Evolutionary conservation across 1,284 basidiomycete genomes (phyloP), one percentile per base, ranked within the genome.

Genomic region (Inonotus obliquus): DNA sequence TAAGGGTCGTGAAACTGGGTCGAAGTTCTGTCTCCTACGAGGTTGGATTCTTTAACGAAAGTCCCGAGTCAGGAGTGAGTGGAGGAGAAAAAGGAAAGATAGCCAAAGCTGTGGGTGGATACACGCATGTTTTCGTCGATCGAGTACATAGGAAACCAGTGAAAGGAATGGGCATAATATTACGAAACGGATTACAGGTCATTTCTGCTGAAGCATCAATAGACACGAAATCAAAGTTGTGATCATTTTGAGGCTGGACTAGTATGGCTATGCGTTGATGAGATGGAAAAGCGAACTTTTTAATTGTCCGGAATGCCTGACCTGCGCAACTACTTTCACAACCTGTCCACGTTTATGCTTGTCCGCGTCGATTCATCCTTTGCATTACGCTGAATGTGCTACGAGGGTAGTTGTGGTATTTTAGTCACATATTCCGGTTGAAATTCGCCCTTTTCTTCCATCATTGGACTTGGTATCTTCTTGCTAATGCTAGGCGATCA

Each of bases 61-160:
- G 13, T 6, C 19, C 41, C 4, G 19, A 32, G n/a, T 39, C 45
- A 19, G 13, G 13, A 10, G 27, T 7, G 27, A 38, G 29, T 67
- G 75, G 76, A 49, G 74, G 82, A 55, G 17, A 44, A 2, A 14
- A n/a, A 80, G 74, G 1, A 44, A 75, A 81, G 21, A 39, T 64
- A 4, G 81, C 83, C 0, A 79, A 80, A 5, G 88, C 85, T 3
- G 86, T 91, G 2, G 89, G 88, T 2, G 88, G 87, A 2, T 91
- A 90, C 62, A 91, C 87, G 0, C 89, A 91, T 70, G 89, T 91
- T n/a, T 91, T 91, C 67, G 89, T 91, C 1, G 81, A 84, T 25
- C 79, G 78, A 47, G 65, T 68, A 60, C 79, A 77, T 44, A 74
- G 89, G 48, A 84, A 81, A 72, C 85, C 84, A 60, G 72, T 72